Evolutionary conservation across 1,284 basidiomycete species (phyloP).

Genomic region (Phenoliferia sp.): DNA sequence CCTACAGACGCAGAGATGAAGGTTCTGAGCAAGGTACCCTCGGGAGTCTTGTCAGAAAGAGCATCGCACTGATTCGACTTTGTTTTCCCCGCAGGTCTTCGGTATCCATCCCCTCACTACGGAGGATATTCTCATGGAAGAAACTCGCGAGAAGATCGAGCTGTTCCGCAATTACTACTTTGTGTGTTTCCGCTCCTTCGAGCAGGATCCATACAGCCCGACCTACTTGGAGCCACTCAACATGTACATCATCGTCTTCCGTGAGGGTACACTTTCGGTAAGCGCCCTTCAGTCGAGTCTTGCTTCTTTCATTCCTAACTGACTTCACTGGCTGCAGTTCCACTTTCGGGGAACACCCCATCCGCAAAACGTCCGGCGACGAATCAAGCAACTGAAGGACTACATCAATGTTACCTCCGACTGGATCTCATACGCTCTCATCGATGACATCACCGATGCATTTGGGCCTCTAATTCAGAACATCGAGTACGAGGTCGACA

Average conservation of each 20-base stretch:
- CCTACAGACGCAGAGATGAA: conserved; percentile 99
- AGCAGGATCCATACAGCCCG: conserved; percentile 96
- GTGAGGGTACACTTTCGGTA: conserved; percentile 92
- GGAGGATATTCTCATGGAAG: conserved; percentile 99
- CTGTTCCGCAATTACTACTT: conserved; percentile 98
- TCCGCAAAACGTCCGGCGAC: conserved; percentile 92
- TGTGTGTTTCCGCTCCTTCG: conserved; percentile 98
- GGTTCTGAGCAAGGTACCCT: conserved; percentile 75
- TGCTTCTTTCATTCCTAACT: not conserved
- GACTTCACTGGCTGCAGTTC: conserved; percentile 56
- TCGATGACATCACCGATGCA: conserved; percentile 99
- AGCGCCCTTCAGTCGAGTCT: conserved; percentile 39
- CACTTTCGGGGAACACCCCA: conserved; percentile 97
- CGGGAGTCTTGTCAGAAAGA: not conserved
- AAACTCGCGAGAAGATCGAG: conserved; percentile 99
- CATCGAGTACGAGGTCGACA: conserved; percentile 99
- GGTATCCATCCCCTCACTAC: conserved; percentile 96
- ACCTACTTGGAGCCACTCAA: conserved; percentile 97
- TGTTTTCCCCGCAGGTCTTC: conserved; percentile 62
- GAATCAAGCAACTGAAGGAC: conserved; percentile 99
- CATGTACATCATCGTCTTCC: conserved; percentile 99
- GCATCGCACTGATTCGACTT: not conserved
- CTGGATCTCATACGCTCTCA: conserved; percentile 99
- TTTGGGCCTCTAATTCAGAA: conserved; percentile 97
- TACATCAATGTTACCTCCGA: conserved; percentile 98